Conservation (phyloP, 2,329 filamentous ascomycete genomes). For the Sclerotinia nivalis region DNA sequence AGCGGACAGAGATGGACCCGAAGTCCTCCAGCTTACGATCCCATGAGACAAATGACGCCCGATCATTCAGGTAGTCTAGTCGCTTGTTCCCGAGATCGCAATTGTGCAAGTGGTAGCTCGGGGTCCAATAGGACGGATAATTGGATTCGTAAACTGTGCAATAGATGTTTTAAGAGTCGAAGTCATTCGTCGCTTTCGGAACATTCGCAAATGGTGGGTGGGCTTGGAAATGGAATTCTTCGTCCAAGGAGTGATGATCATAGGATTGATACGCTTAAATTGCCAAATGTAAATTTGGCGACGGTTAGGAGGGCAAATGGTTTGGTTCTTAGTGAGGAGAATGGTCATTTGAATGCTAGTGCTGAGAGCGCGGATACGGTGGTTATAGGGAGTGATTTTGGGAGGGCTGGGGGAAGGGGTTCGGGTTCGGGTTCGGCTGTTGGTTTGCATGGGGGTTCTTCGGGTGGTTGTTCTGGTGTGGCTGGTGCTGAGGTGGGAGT, state of each 20-base stretch:
- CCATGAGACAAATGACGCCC: neutral
- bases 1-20: neutral
- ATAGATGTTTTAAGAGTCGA: neutral
- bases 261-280: constrained; percentile 19
- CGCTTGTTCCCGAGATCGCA: neutral
- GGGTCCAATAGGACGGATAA: neutral
- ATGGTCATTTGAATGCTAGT: neutral
- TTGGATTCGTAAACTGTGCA: constrained; percentile 11
- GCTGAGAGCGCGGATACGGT: constrained; percentile 3
- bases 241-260: neutral
- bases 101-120: constrained; percentile 2
- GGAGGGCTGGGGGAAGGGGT: too few relatives aligned
- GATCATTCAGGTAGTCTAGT: neutral
- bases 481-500: neutral
- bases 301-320: constrained; percentile 18
- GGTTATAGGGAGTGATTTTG: constrained; percentile 10
- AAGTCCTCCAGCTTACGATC: constrained; percentile 6
- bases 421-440: neutral
- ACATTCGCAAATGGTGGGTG: neutral
- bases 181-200: neutral
- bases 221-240: neutral
- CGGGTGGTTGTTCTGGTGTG: neutral
- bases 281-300: constrained; percentile 4
- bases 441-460: neutral
- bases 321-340: neutral